phyloP scores from a whole-genome alignment of 352 stramenopile species.

The Phytophthora hibernalis region DNA sequence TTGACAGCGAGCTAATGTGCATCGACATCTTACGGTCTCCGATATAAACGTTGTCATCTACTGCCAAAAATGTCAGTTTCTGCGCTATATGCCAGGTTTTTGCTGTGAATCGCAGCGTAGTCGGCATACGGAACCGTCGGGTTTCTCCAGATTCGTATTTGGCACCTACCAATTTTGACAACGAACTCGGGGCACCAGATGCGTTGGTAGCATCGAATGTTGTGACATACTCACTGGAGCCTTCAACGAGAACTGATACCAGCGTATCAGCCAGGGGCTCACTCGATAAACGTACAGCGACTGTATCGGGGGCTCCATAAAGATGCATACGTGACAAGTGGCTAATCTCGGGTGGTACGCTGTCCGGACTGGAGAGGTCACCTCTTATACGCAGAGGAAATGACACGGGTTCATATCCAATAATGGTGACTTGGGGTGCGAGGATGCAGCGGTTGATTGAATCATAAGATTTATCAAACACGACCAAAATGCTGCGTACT shows the following conservation, averaged over 20 bases:
- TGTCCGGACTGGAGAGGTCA: slow-evolving; percentile 43
- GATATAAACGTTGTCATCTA: slow-evolving; percentile 71
- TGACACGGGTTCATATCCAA: slow-evolving; percentile 43
- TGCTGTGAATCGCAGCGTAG: slow-evolving; percentile 56
- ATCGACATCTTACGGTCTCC: slow-evolving; percentile 59
- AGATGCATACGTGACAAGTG: slow-evolving; percentile 68
- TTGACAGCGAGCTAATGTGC: slow-evolving; percentile 35
- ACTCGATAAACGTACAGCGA: slow-evolving; percentile 59
- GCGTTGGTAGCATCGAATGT: slow-evolving; percentile 54
- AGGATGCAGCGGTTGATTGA: slow-evolving; percentile 45
- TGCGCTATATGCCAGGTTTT: slow-evolving; percentile 67
- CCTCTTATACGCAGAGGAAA: slow-evolving; percentile 61
- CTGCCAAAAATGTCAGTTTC: slow-evolving; percentile 53
- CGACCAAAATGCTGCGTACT: slow-evolving; percentile 40
- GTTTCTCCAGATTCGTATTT: slow-evolving; percentile 53
- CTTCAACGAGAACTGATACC: slow-evolving; percentile 44
- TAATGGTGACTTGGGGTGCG: slow-evolving; percentile 43
- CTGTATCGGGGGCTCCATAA: slow-evolving; percentile 33
- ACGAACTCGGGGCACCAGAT: slow-evolving; percentile 14
- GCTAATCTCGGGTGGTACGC: slow-evolving; percentile 43
- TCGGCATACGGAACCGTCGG: slow-evolving; percentile 46
- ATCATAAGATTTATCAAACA: slow-evolving; percentile 72
- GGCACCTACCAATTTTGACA: slow-evolving; percentile 37
- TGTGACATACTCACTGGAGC: slow-evolving; percentile 33
- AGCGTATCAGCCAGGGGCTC: slow-evolving; percentile 60